These are phyloP conservation scores for Hymenochaete sp. DNA, from an alignment of 1,284 basidiomycete species.

Conservation along the genomic window DNA sequence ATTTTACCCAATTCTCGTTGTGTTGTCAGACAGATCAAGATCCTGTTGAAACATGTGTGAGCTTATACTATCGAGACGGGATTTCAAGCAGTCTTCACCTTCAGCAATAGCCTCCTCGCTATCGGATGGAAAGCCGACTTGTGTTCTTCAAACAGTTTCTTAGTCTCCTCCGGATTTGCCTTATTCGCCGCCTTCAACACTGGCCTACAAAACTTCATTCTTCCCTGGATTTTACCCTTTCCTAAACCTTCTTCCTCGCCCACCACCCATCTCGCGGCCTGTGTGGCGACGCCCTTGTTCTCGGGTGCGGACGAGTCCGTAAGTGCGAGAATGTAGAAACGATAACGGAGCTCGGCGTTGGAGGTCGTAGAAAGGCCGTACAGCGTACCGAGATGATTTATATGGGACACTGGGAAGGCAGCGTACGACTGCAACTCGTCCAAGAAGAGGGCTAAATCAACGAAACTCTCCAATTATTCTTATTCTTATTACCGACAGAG, in stretches of 20 bases:
- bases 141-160: constrained; percentile 43
- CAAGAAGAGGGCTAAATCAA: constrained; percentile 57
- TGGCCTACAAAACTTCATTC: constrained; percentile 80
- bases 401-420: constrained; percentile 42
- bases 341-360: constrained; percentile 67
- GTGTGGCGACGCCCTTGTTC: constrained; percentile 39
- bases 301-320: constrained; percentile 37
- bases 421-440: constrained; percentile 53
- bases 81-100: no score
- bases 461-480: constrained; percentile 1
- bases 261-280: constrained; percentile 62
- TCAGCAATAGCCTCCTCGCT: constrained; percentile 62
- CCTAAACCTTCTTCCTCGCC: constrained; percentile 26
- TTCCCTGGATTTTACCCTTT: constrained; percentile 41
- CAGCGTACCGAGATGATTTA: constrained; percentile 44
- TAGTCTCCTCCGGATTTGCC: constrained; percentile 57
- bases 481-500: no score
- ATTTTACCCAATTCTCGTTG: no score
- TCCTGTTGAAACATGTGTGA: no score
- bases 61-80: no score
- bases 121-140: constrained; percentile 69
- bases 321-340: constrained; percentile 58
- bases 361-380: constrained; percentile 45
- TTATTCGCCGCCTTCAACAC: constrained; percentile 46
- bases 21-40: no score